phyloP scores from a whole-genome alignment of 345 rosid genomes.

The Eucalyptus tenuipes region DNA sequence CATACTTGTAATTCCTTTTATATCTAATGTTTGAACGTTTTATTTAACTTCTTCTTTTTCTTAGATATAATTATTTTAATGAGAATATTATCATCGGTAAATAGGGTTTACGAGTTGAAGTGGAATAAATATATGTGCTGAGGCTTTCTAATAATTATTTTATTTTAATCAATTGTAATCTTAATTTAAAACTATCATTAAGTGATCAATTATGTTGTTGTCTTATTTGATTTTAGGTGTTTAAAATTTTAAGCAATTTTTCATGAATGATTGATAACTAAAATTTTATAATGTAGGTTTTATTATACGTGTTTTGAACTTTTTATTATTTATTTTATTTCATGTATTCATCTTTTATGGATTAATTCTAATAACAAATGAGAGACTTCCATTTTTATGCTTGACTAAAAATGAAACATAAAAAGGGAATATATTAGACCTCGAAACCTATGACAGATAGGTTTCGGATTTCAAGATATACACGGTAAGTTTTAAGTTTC shows the following conservation, averaged over 20 bases:
- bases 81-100: background rate
- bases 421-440: fast-evolving
- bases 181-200: no score
- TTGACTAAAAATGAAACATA: no score
- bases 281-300: no score
- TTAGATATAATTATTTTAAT: background rate
- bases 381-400: background rate
- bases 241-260: background rate
- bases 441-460: fast-evolving
- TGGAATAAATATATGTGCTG: no score
- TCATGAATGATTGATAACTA: background rate
- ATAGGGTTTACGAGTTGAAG: background rate
- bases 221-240: no score
- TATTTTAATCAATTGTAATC: no score
- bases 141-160: no score
- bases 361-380: background rate
- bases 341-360: background rate
- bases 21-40: no score
- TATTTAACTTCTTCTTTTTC: fast-evolving
- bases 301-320: background rate
- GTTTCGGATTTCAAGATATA: fast-evolving
- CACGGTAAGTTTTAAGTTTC: fast-evolving
- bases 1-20: no score
- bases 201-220: no score
- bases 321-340: no score